Evolutionary conservation across 2,329 filamentous ascomycete species (phyloP), one percentile per base, ranked within the genome.

Genomic region (Eurotiales sp.): DNA sequence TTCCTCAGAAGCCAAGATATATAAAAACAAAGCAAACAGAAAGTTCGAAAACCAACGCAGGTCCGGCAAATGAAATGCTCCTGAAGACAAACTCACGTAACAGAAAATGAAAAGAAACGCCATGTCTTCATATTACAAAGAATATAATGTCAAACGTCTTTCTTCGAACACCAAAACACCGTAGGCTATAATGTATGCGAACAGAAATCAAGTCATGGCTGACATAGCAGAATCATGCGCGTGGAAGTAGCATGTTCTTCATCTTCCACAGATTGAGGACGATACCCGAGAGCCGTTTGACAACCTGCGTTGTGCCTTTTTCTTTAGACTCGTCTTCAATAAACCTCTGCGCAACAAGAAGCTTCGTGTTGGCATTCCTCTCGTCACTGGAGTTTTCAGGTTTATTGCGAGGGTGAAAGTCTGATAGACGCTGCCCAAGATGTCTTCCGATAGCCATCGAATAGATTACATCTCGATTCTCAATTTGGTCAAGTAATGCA

Each of bases 401-500:
- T 7, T 80, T 72, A 21, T 78, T 75, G 54, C 73, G 79, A 56
- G 79, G 79, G 27, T 81, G 81, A 57, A 78, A 80, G 10, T 82
- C 74, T 12, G 80, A 79, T 62, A 79, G 83, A 41, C 83, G 81
- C 27, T 84, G 83, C 41, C 87, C 84, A 45, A 90, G 77, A 56
- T 91, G 83, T 22, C 90, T 84, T 14, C 87, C 84, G 50, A 95
- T 82, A 8, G 88, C 88, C 58, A 96, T 86, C 0, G 88, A 93
- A 70, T 96, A 96, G 51, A 96, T 81, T 15, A 96, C 86, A 65
- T 96, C 90, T 48, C 91, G 84, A 62, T 92, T 93, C 71, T 96
- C 91, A 21, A 86, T 81, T 43, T 86, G 86, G 59, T 90, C 87
- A 11, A 96, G 77, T 19, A 92, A 77, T 51, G 79, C 79, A 27